Base-by-base conservation (phyloP, 495 filamentous ascomycete genomes). In the Immersiella caudata region DNA sequence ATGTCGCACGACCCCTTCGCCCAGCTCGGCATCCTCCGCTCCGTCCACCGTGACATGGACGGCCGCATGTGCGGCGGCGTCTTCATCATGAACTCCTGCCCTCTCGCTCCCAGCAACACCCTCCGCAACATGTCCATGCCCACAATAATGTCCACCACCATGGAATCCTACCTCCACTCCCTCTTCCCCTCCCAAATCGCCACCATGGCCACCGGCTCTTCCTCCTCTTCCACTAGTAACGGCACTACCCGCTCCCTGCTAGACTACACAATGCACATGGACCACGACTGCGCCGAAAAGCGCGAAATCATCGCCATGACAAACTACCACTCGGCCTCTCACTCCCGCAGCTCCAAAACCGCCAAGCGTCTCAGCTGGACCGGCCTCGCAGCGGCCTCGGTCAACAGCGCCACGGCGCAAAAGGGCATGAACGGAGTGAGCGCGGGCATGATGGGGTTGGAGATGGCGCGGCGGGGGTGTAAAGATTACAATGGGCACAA, bases 311-410 rank as follows among this genome's bases (percentile, higher is more conserved):
- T 75, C 1, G 77, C 78, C 63, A 76, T 80, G 58, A 60, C 68
- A 9, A 72, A 71, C 50, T 74, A 73, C 68, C 33, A 51, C 6
- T 20, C 40, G 22, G 61, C 61, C 21, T 63, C 61, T 40, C 14
- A 27, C 7, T 9, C 24, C 9, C 61, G 67, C 12, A 65, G 60
- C 21, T 49, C 21, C 18, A 56, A 70, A 64, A 59, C 59, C 58
- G 56, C 69, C 50, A 78, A 76, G 67, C 70, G 78, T 14, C 67
- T 76, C 9, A 79, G 76, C 67, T 80, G 78, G 78, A 80, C 75
- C 1, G 75, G 72, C 1, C 72, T 79, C 9, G 75, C 73, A 0
- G 66, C 67, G 21, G 65, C 65, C 20, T 4, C 20, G 18, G 22
- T 8, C 18, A 50, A 65, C 29, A 26, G 21, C 21, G 73, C 70